Base-by-base conservation (phyloP, 2,329 filamentous ascomycete genomes). In the Lithohypha guttulata region DNA sequence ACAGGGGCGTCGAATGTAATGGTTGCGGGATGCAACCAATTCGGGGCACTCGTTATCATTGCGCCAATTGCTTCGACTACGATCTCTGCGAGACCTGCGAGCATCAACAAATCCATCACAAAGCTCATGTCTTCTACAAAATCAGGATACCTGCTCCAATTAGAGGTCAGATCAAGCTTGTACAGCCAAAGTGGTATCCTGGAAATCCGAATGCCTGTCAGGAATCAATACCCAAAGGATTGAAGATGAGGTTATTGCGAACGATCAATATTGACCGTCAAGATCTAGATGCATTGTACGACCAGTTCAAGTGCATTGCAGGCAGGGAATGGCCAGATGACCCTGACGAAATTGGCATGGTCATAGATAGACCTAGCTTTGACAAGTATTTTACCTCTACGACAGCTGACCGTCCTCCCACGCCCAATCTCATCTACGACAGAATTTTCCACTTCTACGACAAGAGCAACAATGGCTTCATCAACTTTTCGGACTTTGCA, bases 391-490 rank as follows among this genome's bases (percentile, higher is more conserved):
- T 96, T 44, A 79, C 93, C 6, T 84, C 85, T 3, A 82, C 82
- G n/a, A 83, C 81, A 10, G 81, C 81, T n/a, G 75, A 77, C 42
- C 75, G 80, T 21, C 79, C 85, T 40, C 77, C 81, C 8, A 73
- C 81, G 1, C 84, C 89, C 1, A 95, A 93, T 56, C 73, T 94
- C 10, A 84, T 98, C 43, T 91, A 93, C 55, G 89, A 98, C 58
- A 81, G 91, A 50, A 91, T 95, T 74, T 98, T 96, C 61, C 77
- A 83, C 35, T 95, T 95, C 59, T 98, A 95, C 59, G 91, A 98
- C 60, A 83, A 79, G 21, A 89, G 96, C 57, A 73, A 77, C 28
- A 85, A 98, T 55, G 83, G 82, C 15, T 66, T 93, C 6, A 95
- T 98, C 52, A 83, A 84, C 6, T 96, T 98, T 51, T 73, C 84